Base-by-base conservation (phyloP, 2,329 filamentous ascomycete species). In the Colletotrichum musae region DNA sequence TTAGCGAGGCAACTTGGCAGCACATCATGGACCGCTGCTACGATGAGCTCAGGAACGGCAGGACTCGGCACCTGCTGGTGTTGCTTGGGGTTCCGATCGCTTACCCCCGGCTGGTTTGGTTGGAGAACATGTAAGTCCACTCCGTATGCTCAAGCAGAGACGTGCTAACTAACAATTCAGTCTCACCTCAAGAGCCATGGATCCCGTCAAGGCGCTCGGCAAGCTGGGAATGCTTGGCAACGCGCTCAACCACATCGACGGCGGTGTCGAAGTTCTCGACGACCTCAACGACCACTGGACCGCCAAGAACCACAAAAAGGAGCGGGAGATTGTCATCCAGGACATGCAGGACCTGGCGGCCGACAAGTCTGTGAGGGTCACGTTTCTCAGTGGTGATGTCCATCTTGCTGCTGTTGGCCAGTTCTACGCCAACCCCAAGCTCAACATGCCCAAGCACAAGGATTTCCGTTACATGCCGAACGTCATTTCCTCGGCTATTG, bases 401-500 rank as follows among this genome's bases (percentile, higher is more conserved):
- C 95, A 98, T 80, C 86, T 99, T 28, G 95, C 92, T 13, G 96
- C 94, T 9, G 89, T 98, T 47, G 96, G 96, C 2, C 95, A 97
- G 74, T 98, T 99, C 81, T 98, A 95, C 82, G 96, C 94, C 10
- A 97, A 97, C 77, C 91, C 94, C 15, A 96, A 94, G 79, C 85
- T 95, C 24, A 82, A 82, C 6, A 84, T 97, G 39, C 84, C 93
- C 3, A 98, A 98, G 80, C 94, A 98, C 81, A 91, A 91, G 73
- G 96, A 99, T 78, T 95, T 96, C 76, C 89, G 96, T 71, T 99
- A 99, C 78, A 99, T 99, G 92, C 93, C 94, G 5, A 99, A 99
- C 75, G 83, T 99, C 69, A 91, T 98, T 73, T 97, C 94, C 1
- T 98, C 95, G 0, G 94, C 95, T 13, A 98, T 99, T 77, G 95